Base-by-base conservation (phyloP, 495 filamentous ascomycete species). In the Hypoxylon fragiforme region DNA sequence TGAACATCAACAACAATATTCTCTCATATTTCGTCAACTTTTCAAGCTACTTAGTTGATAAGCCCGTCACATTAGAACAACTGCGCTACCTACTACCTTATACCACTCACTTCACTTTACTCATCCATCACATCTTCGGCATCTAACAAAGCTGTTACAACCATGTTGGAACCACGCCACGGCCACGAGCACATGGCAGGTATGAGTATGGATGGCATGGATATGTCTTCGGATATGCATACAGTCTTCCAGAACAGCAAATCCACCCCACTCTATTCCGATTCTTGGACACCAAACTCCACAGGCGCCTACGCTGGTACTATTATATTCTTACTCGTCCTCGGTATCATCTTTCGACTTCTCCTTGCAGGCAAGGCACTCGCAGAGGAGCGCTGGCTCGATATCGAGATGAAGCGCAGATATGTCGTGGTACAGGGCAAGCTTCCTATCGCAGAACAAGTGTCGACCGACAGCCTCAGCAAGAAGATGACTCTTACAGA, bases 241-340 rank as follows among this genome's bases (percentile, higher is more conserved):
- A 84, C 81, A 78, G 73, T 81, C 65, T 96, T 96, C 76, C 81
- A 79, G 48, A 85, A 78, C 61, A 68, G 73, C 50, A 84, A 81
- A 36, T 72, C 64, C 54, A 92, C 88, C 0, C 76, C 91, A 0
- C 83, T 96, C 54, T 96, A 81, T 78, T 87, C 89, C 5, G 57
- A 72, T 0, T 54, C 70, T 24, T 97, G 91, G 91, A 85, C 83
- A 3, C 92, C 92, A 8, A 73, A 63, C 5, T 81, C 70, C 13
- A 75, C 78, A 0, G 87, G 86, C 44, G 59, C 74, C 42, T 97
- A 96, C 67, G 90, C 87, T 3, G 90, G 80, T 31, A 92, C 89
- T 28, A 95, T 91, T 70, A 86, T 96, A 68, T 95, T 95, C 70
- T 77, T 95, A 36, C 84, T 94, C 69, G 49, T 85, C 12, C 81